phyloP scores from a whole-genome alignment of 2,329 filamentous ascomycete genomes.

The Colletotrichum lindemuthianum region DNA sequence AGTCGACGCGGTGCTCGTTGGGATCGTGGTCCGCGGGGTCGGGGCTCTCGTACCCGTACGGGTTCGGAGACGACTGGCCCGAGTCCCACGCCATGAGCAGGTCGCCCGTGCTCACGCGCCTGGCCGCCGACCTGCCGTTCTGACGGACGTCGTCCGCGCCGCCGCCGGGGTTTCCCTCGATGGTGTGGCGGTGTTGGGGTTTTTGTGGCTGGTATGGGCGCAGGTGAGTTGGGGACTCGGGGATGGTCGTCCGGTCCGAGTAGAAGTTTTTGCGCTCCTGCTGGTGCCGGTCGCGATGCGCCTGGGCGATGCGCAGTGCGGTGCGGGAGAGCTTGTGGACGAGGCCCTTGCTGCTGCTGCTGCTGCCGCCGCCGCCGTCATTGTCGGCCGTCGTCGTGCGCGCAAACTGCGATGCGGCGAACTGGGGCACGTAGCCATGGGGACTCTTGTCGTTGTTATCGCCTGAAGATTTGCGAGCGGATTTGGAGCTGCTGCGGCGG shows the following conservation, averaged over 20 bases:
- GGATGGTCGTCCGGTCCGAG: constrained; percentile 42
- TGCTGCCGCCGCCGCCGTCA: constrained; percentile 47
- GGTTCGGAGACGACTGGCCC: constrained; percentile 18
- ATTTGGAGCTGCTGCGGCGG: constrained; percentile 28
- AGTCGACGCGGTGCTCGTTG: constrained; percentile 60
- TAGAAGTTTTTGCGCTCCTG: constrained; percentile 57
- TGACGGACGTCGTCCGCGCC: constrained; percentile 3
- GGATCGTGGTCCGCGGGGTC: constrained; percentile 39
- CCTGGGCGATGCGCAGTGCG: constrained; percentile 53
- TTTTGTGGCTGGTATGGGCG: constrained; percentile 32
- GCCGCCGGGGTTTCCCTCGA: constrained; percentile 41
- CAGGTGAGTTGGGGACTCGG: constrained; percentile 47
- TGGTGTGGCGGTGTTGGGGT: constrained; percentile 43
- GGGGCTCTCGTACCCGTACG: constrained; percentile 37
- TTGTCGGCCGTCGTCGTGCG: constrained; percentile 60
- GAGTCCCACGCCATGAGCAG: constrained; percentile 39
- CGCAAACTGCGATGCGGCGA: constrained; percentile 65
- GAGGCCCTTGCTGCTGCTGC: constrained; percentile 47
- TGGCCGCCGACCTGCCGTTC: constrained; percentile 37
- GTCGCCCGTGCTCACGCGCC: constrained; percentile 52
- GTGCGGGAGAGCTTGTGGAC: constrained; percentile 56
- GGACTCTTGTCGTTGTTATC: constrained; percentile 5
- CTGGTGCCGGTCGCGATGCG: constrained; percentile 49
- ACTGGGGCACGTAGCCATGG: constrained; percentile 63
- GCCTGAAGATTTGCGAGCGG: constrained; percentile 26